Conservation (phyloP, 176 grass and related monocot species). For the Themeda triandra region DNA sequence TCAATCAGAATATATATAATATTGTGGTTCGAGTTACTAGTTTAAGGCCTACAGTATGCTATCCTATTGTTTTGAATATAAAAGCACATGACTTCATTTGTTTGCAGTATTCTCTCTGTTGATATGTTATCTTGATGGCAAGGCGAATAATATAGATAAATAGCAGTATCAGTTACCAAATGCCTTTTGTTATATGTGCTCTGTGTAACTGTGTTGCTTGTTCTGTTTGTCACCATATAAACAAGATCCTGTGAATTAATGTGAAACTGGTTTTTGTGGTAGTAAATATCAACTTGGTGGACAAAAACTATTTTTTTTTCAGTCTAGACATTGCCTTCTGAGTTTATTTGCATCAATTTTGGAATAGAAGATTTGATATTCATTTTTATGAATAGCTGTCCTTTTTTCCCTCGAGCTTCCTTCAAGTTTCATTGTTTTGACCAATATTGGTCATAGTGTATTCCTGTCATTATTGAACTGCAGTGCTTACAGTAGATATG, state of each 20-base stretch:
- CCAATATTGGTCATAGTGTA: background rate
- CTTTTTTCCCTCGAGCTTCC: background rate
- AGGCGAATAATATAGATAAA: conserved; percentile 1
- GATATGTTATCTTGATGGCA: background rate
- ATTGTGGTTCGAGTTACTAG: background rate
- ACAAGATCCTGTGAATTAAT: background rate
- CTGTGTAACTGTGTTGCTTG: background rate
- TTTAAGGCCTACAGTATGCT: background rate
- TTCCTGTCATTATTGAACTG: background rate
- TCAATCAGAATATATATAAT: background rate
- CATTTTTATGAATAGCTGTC: background rate
- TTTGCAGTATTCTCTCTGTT: background rate
- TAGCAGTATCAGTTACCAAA: background rate
- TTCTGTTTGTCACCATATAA: background rate
- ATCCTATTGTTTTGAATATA: background rate
- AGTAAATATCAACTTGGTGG: background rate
- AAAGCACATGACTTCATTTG: background rate
- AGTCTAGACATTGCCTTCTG: background rate
- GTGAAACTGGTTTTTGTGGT: background rate
- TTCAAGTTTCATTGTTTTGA: background rate
- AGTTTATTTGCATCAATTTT: background rate
- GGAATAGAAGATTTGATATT: background rate
- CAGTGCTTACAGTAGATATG: background rate
- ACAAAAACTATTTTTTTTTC: background rate
- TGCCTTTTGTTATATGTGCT: background rate